Evolutionary conservation across 2,329 filamentous ascomycete genomes (phyloP).

Genomic region (Alternaria postmessia): DNA sequence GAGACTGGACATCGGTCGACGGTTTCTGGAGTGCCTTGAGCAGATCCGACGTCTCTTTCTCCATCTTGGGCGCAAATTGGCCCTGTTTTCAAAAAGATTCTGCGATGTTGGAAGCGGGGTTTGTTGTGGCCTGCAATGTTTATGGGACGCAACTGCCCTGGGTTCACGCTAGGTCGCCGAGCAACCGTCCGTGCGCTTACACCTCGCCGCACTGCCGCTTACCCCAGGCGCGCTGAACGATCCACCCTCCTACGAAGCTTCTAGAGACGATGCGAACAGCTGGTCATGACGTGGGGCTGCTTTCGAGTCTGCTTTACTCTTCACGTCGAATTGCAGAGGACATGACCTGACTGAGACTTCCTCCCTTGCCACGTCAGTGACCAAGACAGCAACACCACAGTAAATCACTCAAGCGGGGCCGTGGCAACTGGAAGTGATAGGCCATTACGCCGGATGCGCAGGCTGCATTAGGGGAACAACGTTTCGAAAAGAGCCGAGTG

Average conservation of each 20-base stretch:
- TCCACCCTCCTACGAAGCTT: constrained; percentile 14
- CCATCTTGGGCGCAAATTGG: constrained; percentile 55
- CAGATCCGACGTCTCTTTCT: constrained; percentile 63
- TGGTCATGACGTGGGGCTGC: neutral
- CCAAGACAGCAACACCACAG: constrained; percentile 2
- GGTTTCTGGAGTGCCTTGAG: constrained; percentile 64
- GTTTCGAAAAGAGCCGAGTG: neutral
- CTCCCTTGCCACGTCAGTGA: constrained; percentile 7
- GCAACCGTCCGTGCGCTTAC: constrained; percentile 25
- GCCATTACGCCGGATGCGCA: neutral
- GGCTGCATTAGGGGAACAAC: neutral
- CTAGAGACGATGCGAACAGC: constrained; percentile 7
- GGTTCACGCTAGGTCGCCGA: constrained; percentile 19
- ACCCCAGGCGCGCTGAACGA: constrained; percentile 9
- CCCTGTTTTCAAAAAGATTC: constrained; percentile 27
- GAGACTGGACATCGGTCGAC: constrained; percentile 64
- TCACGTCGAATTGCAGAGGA: neutral
- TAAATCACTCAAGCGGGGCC: constrained; percentile 11
- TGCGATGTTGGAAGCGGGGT: constrained; percentile 25
- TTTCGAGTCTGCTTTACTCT: neutral
- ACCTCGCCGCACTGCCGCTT: constrained; percentile 12
- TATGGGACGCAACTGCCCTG: neutral
- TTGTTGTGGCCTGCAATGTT: constrained; percentile 14
- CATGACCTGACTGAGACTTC: neutral
- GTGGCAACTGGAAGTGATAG: neutral